Conservation (phyloP, 2,329 filamentous ascomycete genomes). For the Botrytis paeoniae region DNA sequence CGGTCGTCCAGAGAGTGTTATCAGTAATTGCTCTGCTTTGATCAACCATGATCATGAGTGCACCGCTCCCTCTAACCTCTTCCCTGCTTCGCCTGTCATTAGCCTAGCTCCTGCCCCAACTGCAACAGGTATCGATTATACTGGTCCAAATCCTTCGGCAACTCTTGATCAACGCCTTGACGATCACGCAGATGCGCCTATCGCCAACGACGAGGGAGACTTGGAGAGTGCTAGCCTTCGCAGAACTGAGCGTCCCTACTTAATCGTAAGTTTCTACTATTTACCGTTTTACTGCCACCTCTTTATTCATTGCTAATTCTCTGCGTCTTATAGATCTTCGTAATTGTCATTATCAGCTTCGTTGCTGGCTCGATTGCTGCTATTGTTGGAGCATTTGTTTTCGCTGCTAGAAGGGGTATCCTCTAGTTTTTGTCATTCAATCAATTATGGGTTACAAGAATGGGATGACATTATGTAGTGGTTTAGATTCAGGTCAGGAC, state of each 20-base stretch:
- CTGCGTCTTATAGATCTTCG: background rate
- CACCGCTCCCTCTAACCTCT: background rate
- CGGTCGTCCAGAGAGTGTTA: background rate
- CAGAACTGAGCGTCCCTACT: background rate
- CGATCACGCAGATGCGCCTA: background rate
- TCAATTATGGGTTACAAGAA: background rate
- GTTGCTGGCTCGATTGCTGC: background rate
- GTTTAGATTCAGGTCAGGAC: no score
- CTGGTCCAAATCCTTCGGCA: background rate
- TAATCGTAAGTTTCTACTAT: background rate
- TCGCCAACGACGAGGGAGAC: background rate
- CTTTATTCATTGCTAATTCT: background rate
- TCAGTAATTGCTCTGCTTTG: background rate
- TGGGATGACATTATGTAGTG: background rate
- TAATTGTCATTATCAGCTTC: background rate
- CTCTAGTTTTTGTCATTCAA: background rate
- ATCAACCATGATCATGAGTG: background rate
- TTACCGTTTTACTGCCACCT: rapidly evolving
- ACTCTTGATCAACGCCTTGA: background rate
- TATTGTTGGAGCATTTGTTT: background rate
- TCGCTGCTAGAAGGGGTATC: background rate
- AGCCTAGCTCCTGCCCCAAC: background rate
- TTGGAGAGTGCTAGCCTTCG: background rate
- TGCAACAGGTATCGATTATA: background rate
- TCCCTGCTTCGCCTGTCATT: background rate